phyloP scores from a whole-genome alignment of 2,329 filamentous ascomycete species.

The Fusarium subtropicale region DNA sequence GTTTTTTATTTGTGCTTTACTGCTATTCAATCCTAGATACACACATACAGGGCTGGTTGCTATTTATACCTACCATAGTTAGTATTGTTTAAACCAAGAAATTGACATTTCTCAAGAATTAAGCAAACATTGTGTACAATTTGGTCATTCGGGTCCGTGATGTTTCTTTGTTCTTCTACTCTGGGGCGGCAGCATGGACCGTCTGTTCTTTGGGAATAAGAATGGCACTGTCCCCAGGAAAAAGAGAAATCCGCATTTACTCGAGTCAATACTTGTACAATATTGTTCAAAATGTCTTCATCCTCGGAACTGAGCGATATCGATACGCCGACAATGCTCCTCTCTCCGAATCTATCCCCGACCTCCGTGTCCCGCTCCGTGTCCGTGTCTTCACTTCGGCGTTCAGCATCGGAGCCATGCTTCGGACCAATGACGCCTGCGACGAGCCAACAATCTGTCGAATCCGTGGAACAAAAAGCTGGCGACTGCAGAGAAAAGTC shows the following conservation, averaged over 20 bases:
- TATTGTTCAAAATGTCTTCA: background rate
- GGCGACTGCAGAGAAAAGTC: accelerated
- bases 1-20: slow-evolving; percentile 11
- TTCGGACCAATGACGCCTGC: background rate
- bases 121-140: background rate
- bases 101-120: slow-evolving; percentile 9
- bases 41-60: slow-evolving; percentile 26
- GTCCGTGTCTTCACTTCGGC: slow-evolving; percentile 15
- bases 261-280: background rate
- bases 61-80: slow-evolving; percentile 31
- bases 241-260: background rate
- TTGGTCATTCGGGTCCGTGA: slow-evolving; percentile 12
- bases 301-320: background rate
- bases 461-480: background rate
- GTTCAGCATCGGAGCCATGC: slow-evolving; percentile 4
- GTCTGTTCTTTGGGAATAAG: background rate
- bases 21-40: slow-evolving; percentile 8
- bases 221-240: background rate
- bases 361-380: slow-evolving; percentile 24
- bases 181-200: slow-evolving; percentile 1
- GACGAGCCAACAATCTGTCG: background rate
- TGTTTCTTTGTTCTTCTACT: background rate
- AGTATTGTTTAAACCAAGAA: slow-evolving; percentile 28
- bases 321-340: slow-evolving; percentile 2
- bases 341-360: slow-evolving; percentile 33